phyloP scores from a whole-genome alignment of 257 asterid genomes.

The Solanum chaucha region DNA sequence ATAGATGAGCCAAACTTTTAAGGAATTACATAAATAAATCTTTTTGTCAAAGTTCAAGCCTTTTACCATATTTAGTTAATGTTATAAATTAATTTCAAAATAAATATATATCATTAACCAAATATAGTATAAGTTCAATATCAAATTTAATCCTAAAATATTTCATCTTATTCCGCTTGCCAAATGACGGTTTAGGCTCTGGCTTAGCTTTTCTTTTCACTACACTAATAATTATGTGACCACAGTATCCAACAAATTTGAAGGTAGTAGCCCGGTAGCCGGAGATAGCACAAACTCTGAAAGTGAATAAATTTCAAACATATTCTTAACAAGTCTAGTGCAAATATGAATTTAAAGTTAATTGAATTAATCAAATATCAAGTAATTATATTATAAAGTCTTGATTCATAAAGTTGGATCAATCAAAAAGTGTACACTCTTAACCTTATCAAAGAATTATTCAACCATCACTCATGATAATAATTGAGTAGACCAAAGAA shows the following conservation, averaged over 20 bases:
- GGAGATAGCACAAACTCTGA: neutral
- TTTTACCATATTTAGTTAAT: neutral
- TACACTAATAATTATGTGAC: neutral
- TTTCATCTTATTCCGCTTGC: neutral
- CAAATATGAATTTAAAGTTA: neutral
- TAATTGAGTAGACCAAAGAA: neutral
- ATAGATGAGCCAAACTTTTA: no score
- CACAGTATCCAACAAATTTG: neutral
- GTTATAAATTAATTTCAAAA: neutral
- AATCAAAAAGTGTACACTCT: neutral
- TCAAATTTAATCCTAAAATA: neutral
- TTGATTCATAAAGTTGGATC: neutral
- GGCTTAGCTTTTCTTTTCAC: neutral
- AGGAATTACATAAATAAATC: no score
- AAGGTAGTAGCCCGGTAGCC: neutral
- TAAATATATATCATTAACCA: neutral
- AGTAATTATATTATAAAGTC: neutral
- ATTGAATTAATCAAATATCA: neutral
- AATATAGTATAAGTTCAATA: neutral
- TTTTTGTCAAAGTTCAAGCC: no score
- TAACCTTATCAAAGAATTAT: neutral
- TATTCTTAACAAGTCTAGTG: neutral
- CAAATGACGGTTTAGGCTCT: neutral
- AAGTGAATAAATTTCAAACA: neutral
- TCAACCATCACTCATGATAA: neutral